Conservation (phyloP, 768 basidiomycete genomes). For the Lactarius tabidus region DNA sequence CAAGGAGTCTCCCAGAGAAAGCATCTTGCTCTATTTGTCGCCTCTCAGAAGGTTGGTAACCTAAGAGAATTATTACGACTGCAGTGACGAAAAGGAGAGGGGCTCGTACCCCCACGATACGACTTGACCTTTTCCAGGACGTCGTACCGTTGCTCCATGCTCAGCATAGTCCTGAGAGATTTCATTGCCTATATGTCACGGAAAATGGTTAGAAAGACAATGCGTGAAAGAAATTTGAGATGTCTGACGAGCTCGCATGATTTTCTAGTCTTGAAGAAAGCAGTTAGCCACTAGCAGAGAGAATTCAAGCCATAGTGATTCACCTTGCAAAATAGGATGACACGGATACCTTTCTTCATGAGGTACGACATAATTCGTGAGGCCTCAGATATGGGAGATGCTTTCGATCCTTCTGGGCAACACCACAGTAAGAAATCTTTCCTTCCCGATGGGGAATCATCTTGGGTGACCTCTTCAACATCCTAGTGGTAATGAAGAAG, state of each 20-base stretch:
- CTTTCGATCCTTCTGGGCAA: conserved; percentile 51
- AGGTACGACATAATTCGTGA: conserved; percentile 69
- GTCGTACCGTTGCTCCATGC: conserved; percentile 70
- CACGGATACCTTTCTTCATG: conserved; percentile 75
- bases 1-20: conserved; percentile 77
- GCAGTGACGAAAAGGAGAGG: not conserved
- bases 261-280: conserved; percentile 58
- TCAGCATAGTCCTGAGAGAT: conserved; percentile 62
- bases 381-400: conserved; percentile 64
- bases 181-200: conserved; percentile 62
- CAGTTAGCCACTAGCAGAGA: not conserved
- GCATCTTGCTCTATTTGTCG: conserved; percentile 82
- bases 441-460: conserved; percentile 76
- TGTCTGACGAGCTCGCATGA: conserved; percentile 69
- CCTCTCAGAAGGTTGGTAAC: conserved; percentile 52
- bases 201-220: not conserved
- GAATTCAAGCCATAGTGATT: not conserved
- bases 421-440: conserved; percentile 84
- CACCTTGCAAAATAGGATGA: conserved; percentile 89
- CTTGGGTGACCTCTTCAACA: conserved; percentile 65
- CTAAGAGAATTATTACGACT: conserved; percentile 3
- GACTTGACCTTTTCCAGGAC: conserved; percentile 72
- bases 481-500: conserved; percentile 34
- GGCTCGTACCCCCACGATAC: conserved; percentile 69
- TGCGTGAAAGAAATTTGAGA: not conserved